Evolutionary conservation across 2,329 filamentous ascomycete species (phyloP), one percentile per base, ranked within the genome.

Genomic region (Macrophomina phaseolina): DNA sequence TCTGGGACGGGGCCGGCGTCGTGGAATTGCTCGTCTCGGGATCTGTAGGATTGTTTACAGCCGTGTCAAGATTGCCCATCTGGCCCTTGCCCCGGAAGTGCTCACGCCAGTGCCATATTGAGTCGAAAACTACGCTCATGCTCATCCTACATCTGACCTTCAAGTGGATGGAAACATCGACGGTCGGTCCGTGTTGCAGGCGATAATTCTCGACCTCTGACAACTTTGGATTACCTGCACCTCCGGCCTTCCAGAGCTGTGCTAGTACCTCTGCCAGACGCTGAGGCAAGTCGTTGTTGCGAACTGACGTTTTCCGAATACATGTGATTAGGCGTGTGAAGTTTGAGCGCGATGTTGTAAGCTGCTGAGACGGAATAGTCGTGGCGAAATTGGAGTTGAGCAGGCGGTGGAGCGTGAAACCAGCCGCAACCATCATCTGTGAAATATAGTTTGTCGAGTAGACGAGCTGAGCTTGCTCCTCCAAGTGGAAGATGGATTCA

Each of bases 11-110:
- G 74, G 88, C 75, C 86, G 89, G 77, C 86, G 83, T 77, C 85
- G 88, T 70, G 85, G 87, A 68, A 72, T 87, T 87, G 14, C 81
- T 82, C 64, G 90, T 92, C 77, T 95, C 91, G 51, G 91, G 91
- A 75, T 94, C 91, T 67, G 93, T 97, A 51, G 93, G 92, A 75
- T 96, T 93, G 74, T 95, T 92, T 68, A 93, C 87, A 71, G 91
- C 93, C 80, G 77, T 76, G 46, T 83, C 81, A 51, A 85, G 81
- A 66, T 81, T 81, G 65, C 82, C 80, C 16, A 76, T 76, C 23
- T 80, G 79, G 48, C 78, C 80, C 68, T 80, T 79, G 32, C 65
- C 65, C 4, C 65, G 48, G 46, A 83, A 81, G 67, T 80, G 78
- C 75, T 94, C 91, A 71, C 92, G 86, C 91, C 91, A 95, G 69